Evolutionary conservation across 257 asterid genomes (phyloP).

Genomic region (Anisodus tanguticus): DNA sequence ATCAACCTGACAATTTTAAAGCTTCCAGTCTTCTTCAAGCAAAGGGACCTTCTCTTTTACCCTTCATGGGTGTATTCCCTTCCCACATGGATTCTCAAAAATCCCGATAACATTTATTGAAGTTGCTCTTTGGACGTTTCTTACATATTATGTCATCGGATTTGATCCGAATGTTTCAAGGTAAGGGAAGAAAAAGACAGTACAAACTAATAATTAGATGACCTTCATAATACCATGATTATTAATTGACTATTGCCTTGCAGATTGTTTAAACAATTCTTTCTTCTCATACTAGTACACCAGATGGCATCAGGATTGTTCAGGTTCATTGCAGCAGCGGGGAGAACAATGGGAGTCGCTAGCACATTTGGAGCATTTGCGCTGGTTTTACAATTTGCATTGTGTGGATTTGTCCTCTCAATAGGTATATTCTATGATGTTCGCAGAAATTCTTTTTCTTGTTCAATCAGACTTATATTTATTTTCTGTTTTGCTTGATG

Average conservation of each 20-base stretch:
- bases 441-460: neutral
- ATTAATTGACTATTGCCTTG: conserved; percentile 21
- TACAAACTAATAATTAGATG: neutral
- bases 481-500: conserved; percentile 12
- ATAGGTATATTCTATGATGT: conserved; percentile 47
- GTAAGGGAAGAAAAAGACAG: conserved; percentile 33
- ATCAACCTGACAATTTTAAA: conserved; percentile 58
- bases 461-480: conserved; percentile 7
- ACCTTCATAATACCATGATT: neutral
- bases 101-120: conserved; percentile 59
- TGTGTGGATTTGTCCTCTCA: conserved; percentile 70
- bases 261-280: conserved; percentile 64
- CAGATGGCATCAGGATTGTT: conserved; percentile 61
- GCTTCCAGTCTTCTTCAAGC: conserved; percentile 81
- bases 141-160: conserved; percentile 69
- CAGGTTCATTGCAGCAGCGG: conserved; percentile 57
- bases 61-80: conserved; percentile 77
- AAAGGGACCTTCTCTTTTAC: conserved; percentile 62
- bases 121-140: conserved; percentile 52
- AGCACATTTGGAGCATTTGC: conserved; percentile 67
- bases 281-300: conserved; percentile 49
- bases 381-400: conserved; percentile 51
- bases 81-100: conserved; percentile 65
- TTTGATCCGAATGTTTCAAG: conserved; percentile 64
- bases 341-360: conserved; percentile 66